Base-by-base conservation (phyloP, 192 early-diverging fungal genomes). In the Obelidium mucronatum region DNA sequence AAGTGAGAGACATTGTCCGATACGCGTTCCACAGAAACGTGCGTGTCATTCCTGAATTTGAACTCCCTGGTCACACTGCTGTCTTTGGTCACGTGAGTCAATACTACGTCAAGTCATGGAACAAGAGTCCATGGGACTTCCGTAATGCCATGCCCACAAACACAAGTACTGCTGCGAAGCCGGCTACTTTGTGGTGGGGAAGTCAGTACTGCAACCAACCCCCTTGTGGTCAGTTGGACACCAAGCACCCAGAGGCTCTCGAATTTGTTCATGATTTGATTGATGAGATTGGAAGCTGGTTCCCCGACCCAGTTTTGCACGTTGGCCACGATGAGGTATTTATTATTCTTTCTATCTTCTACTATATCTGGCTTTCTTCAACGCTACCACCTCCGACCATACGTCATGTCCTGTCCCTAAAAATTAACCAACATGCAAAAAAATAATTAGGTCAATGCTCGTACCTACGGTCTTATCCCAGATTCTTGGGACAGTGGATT, bases 41-140 rank as follows among this genome's bases (percentile, higher is more conserved):
- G 52, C 88, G 96, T 22, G 80, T 97, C 28, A 92, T 96, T 70
- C 94, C 94, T 2, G 96, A 97, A 78, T 88, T 96, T 66, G 94
- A 97, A 52, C 15, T 52, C 15, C 55, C 3, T 63, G 58, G 36
- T 58, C 31, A 33, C 31, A n/a, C 71, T 42, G 22, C 15, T 42
- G 26, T 11, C 31, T 4, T 26, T 31, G 5, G 34, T 33, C 36
- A 55, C 31, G 3, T 19, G 4, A 3, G 8, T 28, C 15, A 11
- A 11, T 28, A 19, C 8, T 28, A 19, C 11, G 15, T 19, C 31
- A 8, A 11, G 15, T 11, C n/a, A 19, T 28, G 59, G 11, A 28
- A 11, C 28, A 11, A 19, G 19, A 8, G 15, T 11, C 11, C 11
- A 19, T 28, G 59, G 15, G 59, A 28, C 8, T 11, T 11, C 59